Conservation (phyloP, 78 protist genomes). For the Polysphondylium violaceum region DNA sequence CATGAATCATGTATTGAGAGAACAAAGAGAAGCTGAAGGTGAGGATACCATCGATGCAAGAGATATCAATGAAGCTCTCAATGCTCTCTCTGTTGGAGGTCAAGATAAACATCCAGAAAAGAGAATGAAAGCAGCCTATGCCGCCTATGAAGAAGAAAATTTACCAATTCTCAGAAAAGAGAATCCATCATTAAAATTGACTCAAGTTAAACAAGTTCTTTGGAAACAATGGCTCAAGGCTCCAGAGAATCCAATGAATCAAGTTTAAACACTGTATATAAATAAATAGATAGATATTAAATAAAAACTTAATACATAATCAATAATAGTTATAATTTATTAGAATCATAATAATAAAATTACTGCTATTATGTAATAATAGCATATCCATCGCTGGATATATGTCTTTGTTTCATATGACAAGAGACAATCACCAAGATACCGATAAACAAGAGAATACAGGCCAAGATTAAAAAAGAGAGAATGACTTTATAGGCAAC, state of each 20-base stretch:
- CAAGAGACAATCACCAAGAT: too few species aligned
- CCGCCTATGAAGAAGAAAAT: constrained; percentile 47
- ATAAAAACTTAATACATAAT: too few species aligned
- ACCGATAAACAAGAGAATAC: too few species aligned
- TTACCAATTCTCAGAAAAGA: constrained; percentile 43
- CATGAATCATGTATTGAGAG: constrained; percentile 52
- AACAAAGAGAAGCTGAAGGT: constrained; percentile 37
- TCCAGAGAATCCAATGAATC: constrained; percentile 79
- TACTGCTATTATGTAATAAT: too few species aligned
- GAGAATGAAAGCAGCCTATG: constrained; percentile 81
- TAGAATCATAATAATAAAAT: too few species aligned
- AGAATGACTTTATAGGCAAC: too few species aligned
- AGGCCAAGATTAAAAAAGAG: too few species aligned
- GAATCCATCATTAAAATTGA: constrained; percentile 61
- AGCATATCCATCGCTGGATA: too few species aligned
- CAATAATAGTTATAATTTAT: too few species aligned
- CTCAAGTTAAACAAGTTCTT: constrained; percentile 78
- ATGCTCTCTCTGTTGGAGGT: neutral
- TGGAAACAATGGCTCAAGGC: constrained; percentile 79
- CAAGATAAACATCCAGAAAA: constrained; percentile 73
- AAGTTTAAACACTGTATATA: too few species aligned
- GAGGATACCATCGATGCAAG: constrained; percentile 34
- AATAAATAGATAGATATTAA: too few species aligned
- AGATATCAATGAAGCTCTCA: constrained; percentile 56
- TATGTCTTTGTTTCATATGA: too few species aligned